Percentiles rank a stretch among this genome's conserved stretches.
These are phyloP conservation scores for Dioszegia aurantiaca DNA, from an alignment of 768 basidiomycete genomes.

Conservation along the genomic window DNA sequence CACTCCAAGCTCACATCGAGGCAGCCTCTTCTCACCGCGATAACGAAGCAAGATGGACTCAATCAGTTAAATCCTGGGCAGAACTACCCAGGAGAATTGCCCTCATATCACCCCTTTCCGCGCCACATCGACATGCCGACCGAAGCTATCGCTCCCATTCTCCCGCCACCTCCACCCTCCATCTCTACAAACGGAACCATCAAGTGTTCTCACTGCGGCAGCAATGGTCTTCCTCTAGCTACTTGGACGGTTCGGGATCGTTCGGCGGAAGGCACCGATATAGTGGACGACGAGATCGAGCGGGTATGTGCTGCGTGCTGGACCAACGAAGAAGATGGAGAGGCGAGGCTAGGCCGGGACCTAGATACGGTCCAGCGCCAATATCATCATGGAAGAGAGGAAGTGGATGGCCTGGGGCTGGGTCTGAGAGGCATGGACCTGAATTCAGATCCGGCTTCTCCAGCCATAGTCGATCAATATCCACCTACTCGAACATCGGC, in stretches of 20 bases:
- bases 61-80: not conserved
- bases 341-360: not conserved
- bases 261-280: slow-evolving; percentile 19
- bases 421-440: slow-evolving; percentile 11
- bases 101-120: no score
- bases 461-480: no score
- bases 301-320: slow-evolving; percentile 33
- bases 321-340: not conserved
- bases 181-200: slow-evolving; percentile 6
- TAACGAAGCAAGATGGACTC: no score
- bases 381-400: not conserved
- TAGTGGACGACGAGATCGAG: slow-evolving; percentile 33
- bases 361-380: not conserved
- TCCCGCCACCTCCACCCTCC: slow-evolving; percentile 6
- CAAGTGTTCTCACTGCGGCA: slow-evolving; percentile 45
- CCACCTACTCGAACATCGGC: no score
- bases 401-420: slow-evolving; percentile 8
- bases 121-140: slow-evolving; percentile 29
- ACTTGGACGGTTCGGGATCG: not conserved
- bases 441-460: not conserved
- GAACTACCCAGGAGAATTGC: no score
- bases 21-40: no score
- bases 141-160: slow-evolving; percentile 31
- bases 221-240: slow-evolving; percentile 14
- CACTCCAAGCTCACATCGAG: no score